Evolutionary conservation across 1,284 basidiomycete genomes (phyloP), one percentile per base, ranked within the genome.

Genomic region (Austroboletus novae-zelandiae): DNA sequence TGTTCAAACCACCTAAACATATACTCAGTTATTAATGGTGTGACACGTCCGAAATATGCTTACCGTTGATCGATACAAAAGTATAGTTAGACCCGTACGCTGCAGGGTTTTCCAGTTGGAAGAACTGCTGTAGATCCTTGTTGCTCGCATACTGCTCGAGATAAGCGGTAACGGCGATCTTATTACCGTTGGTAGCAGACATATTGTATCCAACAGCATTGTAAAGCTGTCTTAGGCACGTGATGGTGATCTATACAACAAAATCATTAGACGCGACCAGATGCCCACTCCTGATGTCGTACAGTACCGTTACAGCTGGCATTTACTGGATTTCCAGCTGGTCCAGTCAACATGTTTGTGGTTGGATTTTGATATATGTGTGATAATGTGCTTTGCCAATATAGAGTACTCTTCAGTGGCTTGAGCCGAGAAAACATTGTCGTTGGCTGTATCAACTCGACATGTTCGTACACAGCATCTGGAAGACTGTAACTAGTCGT

Each of bases 391-490:
- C 7, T 53, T 50, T 37, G 62, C 64, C 72, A 68, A 43, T 60
- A 69, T 50, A 81, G 67, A 0, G 75, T 80, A 10, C 78, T 74
- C 53, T 65, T 76, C 54, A 75, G 70, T 11, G 66, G 65, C 51
- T 70, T 76, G 57, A 77, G 72, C 36, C 76, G 77, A 40, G 76
- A 74, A 61, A 90, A 91, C 66, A 83, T 76, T 0, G 86, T 88
- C 1, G 89, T 91, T 0, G 89, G 89, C 53, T 87, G 84, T 35
- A 91, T 73, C 32, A 89, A 67, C 44, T 89, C 86, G 40, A 90
- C 64, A 59, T 90, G 86, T 6, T 70, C 68, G 55, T 84, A 76
- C 17, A 91, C 64, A 51, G 76, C 54, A 50, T 72, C 73, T 0
- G 89, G 88, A 9, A 91, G 71, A 57, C 82, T 83, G 69, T 90